A percentile compares a stretch with the other conserved stretches of the same genome.
Evolutionary conservation across 106 monocot genomes (phyloP).

Genomic region (Agapanthus africanus): DNA sequence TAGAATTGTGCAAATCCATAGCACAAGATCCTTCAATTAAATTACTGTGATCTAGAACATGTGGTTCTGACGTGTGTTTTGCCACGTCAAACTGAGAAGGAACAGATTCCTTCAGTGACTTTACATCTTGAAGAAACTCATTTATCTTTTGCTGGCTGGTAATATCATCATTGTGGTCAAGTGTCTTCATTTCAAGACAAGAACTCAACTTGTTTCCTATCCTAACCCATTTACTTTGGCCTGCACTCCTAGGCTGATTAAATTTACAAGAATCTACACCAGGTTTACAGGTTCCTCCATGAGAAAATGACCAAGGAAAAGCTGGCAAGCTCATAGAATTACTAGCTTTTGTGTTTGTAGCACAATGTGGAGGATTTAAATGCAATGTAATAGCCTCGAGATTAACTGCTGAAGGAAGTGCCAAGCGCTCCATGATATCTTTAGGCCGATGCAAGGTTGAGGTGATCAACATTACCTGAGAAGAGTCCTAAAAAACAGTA

Average conservation of each 20-base stretch:
- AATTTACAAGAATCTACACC: conserved; percentile 47
- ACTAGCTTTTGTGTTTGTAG: conserved; percentile 2
- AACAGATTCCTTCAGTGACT: conserved; percentile 6
- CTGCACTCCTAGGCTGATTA: conserved; percentile 24
- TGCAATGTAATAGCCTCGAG: conserved; percentile 35
- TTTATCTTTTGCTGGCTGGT: conserved; percentile 24
- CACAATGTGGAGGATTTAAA: conserved; percentile 12
- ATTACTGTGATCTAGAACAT: too few relatives aligned
- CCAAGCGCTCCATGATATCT: conserved; percentile 43
- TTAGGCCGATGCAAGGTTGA: conserved; percentile 41
- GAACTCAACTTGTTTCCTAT: conserved; percentile 23
- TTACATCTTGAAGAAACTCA: conserved; percentile 32
- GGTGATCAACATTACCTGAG: conserved; percentile 6
- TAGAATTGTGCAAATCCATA: conserved; percentile 11
- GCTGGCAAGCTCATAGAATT: conserved; percentile 40
- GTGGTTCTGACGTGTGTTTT: too few relatives aligned
- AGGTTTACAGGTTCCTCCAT: conserved; percentile 38
- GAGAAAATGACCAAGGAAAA: conserved; percentile 72
- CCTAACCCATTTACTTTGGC: conserved; percentile 64
- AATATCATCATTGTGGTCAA: conserved; percentile 19
- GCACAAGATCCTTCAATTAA: too few relatives aligned
- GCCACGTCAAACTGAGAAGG: conserved; percentile 8
- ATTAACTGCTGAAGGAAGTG: conserved; percentile 39
- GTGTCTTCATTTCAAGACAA: conserved; percentile 25
- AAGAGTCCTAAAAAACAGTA: conserved; percentile 4